A percentile compares a stretch with the other conserved stretches of the same genome.
Evolutionary conservation across 2,329 filamentous ascomycete species (phyloP).

Genomic region (Fusarium heterosporum): DNA sequence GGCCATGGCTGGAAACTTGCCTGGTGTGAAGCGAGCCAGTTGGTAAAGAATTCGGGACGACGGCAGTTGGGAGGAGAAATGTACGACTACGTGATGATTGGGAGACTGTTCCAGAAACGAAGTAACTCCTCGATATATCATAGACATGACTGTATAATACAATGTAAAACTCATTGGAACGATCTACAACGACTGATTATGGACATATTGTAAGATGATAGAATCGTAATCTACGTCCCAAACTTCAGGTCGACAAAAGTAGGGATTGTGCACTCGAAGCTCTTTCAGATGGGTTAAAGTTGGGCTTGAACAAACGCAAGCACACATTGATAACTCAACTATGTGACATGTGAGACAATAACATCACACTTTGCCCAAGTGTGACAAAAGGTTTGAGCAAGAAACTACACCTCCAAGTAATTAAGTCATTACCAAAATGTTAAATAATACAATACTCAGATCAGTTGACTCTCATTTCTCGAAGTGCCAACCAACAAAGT

Average conservation of each 20-base stretch:
- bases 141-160: slow-evolving; percentile 45
- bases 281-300: no score
- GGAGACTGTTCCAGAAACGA: background rate
- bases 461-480: no score
- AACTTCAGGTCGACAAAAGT: background rate
- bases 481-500: no score
- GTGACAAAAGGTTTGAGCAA: no score
- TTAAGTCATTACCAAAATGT: background rate
- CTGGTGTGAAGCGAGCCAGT: slow-evolving; percentile 94
- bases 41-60: slow-evolving; percentile 72
- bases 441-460: background rate
- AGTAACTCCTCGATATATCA: slow-evolving; percentile 6
- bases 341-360: no score
- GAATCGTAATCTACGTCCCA: background rate
- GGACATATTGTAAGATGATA: background rate
- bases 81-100: slow-evolving; percentile 42
- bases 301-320: no score
- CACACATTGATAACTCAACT: no score
- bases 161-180: slow-evolving; percentile 21
- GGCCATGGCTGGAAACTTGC: slow-evolving; percentile 84
- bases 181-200: fast-evolving
- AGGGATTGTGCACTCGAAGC: background rate
- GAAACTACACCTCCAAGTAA: background rate
- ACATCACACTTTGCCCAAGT: no score
- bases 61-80: slow-evolving; percentile 9